Evolutionary conservation across 306 rosid genomes (phyloP), one percentile per base, ranked within the genome.

Genomic region (Sindora glabra): DNA sequence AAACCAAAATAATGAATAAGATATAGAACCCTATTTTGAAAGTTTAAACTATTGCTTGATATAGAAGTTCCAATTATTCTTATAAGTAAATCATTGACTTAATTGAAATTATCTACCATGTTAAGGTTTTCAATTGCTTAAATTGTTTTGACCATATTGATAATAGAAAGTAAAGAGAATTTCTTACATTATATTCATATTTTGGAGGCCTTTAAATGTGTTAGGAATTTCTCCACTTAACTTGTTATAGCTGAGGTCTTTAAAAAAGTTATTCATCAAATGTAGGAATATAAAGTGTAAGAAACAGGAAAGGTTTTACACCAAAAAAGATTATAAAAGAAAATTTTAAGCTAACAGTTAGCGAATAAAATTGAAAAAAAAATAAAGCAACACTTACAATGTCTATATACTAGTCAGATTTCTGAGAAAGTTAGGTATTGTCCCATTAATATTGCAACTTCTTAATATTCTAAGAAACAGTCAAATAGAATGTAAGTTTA

Each of bases 241-340:
- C 30, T 68, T 80, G 73, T 86, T 86, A 55, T 68, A 75, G 76
- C 87, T 78, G 55, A 86, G 81, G 54, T 86, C 90, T 63, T 84
- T 86, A 86, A 65, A 65, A 51, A n/a, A 39, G 48, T 26, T 23
- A 37, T 30, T 25, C 27, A 47, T 62, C 55, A 50, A 49, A 59
- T 14, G 33, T 19, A 68, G 10, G 12, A 25, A 40, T 12, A n/a
- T 10, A 47, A 38, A 34, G 17, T 15, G 22, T 4, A 67, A 45
- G 56, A 30, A 56, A 9, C 30, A n/a, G 32, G 17, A 1, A 21
- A 15, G 29, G 33, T 55, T 36, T 13, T 33, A 42, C 15, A 44
- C 50, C 22, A 9, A 24, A 21, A 14, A 25, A 34, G 16, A 36
- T 48, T 15, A 64, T 19, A n/a, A 11, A 57, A 13, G 33, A 26